phyloP scores from a whole-genome alignment of 768 basidiomycete genomes.

The Coprinopsis sp. region DNA sequence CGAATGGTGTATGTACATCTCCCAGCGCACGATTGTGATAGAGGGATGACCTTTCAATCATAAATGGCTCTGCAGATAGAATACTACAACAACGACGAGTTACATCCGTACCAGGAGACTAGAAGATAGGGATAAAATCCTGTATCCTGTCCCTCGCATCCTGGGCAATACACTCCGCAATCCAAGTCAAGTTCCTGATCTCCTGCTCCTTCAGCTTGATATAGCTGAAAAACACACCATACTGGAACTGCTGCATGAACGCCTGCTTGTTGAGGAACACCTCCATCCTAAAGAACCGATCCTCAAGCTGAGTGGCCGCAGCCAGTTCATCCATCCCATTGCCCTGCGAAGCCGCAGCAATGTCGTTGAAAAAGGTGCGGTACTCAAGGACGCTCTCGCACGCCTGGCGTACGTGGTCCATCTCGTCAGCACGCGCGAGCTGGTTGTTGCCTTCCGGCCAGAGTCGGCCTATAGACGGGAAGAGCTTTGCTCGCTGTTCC shows the following conservation, averaged over 20 bases:
- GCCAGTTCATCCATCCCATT: slow-evolving; percentile 39
- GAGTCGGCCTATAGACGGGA: slow-evolving; percentile 89
- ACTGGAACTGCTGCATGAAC: slow-evolving; percentile 96
- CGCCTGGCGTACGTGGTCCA: slow-evolving; percentile 85
- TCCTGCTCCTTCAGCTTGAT: slow-evolving; percentile 91
- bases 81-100: no score
- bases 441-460: slow-evolving; percentile 95
- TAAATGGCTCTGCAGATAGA: no score
- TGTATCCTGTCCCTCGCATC: slow-evolving; percentile 93
- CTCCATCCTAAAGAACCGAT: slow-evolving; percentile 91
- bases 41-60: no score
- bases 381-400: slow-evolving; percentile 91
- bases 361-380: slow-evolving; percentile 78
- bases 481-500: slow-evolving; percentile 90
- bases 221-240: slow-evolving; percentile 88
- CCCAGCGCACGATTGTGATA: no score
- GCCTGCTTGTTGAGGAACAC: slow-evolving; percentile 91
- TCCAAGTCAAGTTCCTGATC: slow-evolving; percentile 86
- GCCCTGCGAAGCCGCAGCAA: slow-evolving; percentile 32
- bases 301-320: slow-evolving; percentile 72
- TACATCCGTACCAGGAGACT: no score
- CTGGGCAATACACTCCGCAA: slow-evolving; percentile 97
- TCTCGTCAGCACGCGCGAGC: slow-evolving; percentile 89
- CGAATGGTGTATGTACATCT: no score
- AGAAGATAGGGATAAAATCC: slow-evolving; percentile 91